A percentile compares a stretch with the other conserved stretches of the same genome.
phyloP scores from a whole-genome alignment of 176 grass and related monocot species.

The Oryza meyeriana region DNA sequence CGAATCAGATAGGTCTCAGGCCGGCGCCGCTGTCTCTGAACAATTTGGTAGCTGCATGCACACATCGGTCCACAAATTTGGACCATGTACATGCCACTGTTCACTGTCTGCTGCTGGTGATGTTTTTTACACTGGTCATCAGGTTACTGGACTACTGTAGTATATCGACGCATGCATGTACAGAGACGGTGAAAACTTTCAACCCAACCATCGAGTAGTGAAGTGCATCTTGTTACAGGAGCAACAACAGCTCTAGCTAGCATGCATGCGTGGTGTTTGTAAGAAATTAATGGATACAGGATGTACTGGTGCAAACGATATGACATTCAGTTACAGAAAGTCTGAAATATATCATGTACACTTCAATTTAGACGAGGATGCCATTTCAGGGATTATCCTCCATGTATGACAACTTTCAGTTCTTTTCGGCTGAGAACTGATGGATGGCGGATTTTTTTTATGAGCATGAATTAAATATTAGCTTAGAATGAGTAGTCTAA shows the following conservation, averaged over 20 bases:
- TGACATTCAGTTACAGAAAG: too few species aligned
- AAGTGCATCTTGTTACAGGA: background rate
- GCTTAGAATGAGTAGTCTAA: too few species aligned
- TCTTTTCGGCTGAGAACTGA: too few species aligned
- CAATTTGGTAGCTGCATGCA: constrained; percentile 11
- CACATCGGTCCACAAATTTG: constrained; percentile 38
- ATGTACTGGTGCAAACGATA: background rate
- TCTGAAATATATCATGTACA: too few species aligned
- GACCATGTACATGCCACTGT: constrained; percentile 33
- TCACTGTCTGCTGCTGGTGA: constrained; percentile 19
- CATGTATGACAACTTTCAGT: too few species aligned
- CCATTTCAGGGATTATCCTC: too few species aligned
- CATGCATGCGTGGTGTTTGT: constrained; percentile 5
- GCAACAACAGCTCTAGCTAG: background rate
- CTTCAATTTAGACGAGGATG: too few species aligned
- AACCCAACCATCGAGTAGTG: background rate
- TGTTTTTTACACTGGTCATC: constrained; percentile 1
- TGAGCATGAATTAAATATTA: too few species aligned
- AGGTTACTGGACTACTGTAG: constrained; percentile 12
- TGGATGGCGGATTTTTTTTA: too few species aligned
- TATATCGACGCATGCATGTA: background rate
- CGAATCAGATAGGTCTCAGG: constrained; percentile 6
- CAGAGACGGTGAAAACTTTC: background rate
- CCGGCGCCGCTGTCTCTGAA: constrained; percentile 13
- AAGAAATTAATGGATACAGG: constrained; percentile 15